Percentiles rank a stretch among this genome's conserved stretches.
These are phyloP conservation scores for Collybiopsis luxurians DNA, from an alignment of 768 basidiomycete genomes.

Conservation along the genomic window DNA sequence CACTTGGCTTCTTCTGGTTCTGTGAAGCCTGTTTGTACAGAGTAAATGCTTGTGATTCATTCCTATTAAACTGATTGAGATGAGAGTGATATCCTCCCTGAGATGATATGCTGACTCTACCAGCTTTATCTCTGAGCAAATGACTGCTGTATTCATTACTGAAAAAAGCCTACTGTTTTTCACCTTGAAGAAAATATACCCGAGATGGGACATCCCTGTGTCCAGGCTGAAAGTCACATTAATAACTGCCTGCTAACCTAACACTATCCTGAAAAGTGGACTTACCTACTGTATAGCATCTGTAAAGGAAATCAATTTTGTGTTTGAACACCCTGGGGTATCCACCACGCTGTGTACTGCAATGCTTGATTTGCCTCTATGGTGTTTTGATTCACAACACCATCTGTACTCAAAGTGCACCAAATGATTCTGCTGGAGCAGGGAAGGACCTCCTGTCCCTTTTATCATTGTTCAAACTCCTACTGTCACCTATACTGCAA, in stretches of 20 bases:
- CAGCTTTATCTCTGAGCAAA: conserved; percentile 87
- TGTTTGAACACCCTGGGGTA: too few species aligned
- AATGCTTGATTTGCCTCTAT: too few species aligned
- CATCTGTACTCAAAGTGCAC: too few species aligned
- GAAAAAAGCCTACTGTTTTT: conserved; percentile 69
- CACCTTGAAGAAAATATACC: conserved; percentile 88
- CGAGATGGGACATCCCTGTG: conserved; percentile 82
- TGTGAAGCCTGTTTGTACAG: conserved; percentile 84
- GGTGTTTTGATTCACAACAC: too few species aligned
- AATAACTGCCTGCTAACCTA: too few species aligned
- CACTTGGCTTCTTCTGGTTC: conserved; percentile 75
- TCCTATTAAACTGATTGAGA: conserved; percentile 42
- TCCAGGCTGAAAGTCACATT: conserved; percentile 52
- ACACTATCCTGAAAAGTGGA: conserved; percentile 9
- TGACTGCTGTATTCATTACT: conserved; percentile 89
- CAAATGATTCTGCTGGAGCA: too few species aligned
- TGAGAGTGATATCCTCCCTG: not conserved
- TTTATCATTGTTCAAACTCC: too few species aligned
- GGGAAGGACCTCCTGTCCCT: too few species aligned
- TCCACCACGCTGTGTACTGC: too few species aligned
- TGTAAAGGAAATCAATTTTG: too few species aligned
- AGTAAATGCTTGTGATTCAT: conserved; percentile 86
- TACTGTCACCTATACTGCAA: too few species aligned
- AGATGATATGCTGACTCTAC: conserved; percentile 30
- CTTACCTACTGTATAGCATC: too few species aligned